Conservation (phyloP, 768 basidiomycete species). For the Trametes cubensis region DNA sequence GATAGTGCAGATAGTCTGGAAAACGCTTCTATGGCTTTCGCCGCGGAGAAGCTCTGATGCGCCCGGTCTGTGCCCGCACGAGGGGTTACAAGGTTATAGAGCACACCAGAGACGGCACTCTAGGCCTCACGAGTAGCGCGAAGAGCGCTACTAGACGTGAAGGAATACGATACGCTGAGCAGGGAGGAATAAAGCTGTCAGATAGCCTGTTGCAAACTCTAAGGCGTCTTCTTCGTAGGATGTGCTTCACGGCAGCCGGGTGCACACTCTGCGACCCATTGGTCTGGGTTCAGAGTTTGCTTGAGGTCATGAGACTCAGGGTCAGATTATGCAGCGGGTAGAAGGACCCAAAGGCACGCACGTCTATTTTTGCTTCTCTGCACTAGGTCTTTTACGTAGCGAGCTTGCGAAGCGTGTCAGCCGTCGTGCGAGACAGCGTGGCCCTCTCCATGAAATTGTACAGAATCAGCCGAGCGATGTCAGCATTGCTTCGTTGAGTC, state of each 20-base stretch:
- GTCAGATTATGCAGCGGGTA: neutral
- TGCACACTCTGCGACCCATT: neutral
- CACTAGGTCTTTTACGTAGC: too few relatives aligned
- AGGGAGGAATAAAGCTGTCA: conserved; percentile 12
- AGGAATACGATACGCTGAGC: neutral
- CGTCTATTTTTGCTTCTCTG: too few relatives aligned
- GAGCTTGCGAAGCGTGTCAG: too few relatives aligned
- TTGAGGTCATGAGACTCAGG: conserved; percentile 3
- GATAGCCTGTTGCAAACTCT: conserved; percentile 16
- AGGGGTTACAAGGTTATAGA: neutral
- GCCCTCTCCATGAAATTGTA: too few relatives aligned
- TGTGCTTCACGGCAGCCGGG: neutral
- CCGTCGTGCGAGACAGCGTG: too few relatives aligned
- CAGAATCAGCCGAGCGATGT: too few relatives aligned
- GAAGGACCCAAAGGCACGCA: too few relatives aligned
- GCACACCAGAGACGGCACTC: neutral
- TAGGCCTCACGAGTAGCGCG: conserved; percentile 8
- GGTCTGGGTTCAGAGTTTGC: neutral
- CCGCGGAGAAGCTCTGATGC: conserved; percentile 9
- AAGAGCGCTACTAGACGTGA: conserved; percentile 8
- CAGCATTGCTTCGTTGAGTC: too few relatives aligned
- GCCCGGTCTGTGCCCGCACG: conserved; percentile 12
- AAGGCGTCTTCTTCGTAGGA: conserved; percentile 1
- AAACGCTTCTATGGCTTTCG: conserved; percentile 13
- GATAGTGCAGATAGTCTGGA: conserved; percentile 11